Percentiles rank a stretch among this genome's conserved stretches.
Conservation (phyloP, 75 land plant genomes). For the Chamaecyparis obtusa region DNA sequence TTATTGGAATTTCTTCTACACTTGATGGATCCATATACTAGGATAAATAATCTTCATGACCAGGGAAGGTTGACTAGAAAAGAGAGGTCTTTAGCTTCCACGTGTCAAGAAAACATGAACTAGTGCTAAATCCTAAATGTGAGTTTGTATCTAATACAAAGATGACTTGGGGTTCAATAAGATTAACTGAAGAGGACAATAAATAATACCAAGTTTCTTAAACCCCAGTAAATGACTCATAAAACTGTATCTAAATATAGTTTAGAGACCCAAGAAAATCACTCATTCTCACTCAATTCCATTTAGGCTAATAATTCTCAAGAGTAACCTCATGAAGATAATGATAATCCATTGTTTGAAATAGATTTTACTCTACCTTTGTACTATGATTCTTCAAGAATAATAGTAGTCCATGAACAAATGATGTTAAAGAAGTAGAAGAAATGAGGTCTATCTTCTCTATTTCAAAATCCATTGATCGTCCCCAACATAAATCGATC, state of each 20-base stretch:
- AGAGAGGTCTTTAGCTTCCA: too few relatives aligned
- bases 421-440: background rate
- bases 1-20: too few relatives aligned
- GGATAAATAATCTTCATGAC: too few relatives aligned
- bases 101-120: too few relatives aligned
- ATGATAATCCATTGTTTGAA: conserved; percentile 60
- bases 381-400: conserved; percentile 31
- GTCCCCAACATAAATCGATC: conserved; percentile 12
- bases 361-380: conserved; percentile 47
- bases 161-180: too few relatives aligned
- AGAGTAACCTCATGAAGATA: background rate
- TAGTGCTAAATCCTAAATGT: too few relatives aligned
- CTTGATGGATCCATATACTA: too few relatives aligned
- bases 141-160: too few relatives aligned
- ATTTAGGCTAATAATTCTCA: background rate
- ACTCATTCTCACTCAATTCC: background rate
- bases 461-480: conserved; percentile 9
- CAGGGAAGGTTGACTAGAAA: too few relatives aligned
- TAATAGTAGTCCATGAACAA: background rate
- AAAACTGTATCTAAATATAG: background rate
- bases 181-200: too few relatives aligned
- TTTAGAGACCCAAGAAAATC: background rate
- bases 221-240: background rate
- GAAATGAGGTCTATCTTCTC: conserved; percentile 22
- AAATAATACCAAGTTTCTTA: too few relatives aligned